A percentile compares a stretch with the other conserved stretches of the same genome.
These are phyloP conservation scores for Solanum ossicruentum DNA, from an alignment of 257 asterid species.

Conservation along the genomic window DNA sequence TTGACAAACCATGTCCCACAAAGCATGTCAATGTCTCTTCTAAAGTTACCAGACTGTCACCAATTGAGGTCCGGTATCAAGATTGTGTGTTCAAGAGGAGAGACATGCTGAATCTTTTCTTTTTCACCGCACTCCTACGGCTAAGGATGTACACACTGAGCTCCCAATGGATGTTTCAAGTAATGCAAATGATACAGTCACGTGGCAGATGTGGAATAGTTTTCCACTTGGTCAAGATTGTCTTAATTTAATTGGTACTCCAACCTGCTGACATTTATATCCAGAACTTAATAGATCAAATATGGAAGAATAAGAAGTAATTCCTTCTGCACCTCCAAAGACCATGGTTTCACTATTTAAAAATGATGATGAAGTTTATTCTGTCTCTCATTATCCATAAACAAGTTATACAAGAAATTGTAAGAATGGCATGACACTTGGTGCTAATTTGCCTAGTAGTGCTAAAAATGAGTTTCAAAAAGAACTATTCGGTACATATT, in stretches of 20 bases:
- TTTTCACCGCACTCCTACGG: conserved; percentile 26
- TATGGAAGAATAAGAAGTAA: conserved; percentile 2
- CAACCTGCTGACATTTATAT: conserved; percentile 52
- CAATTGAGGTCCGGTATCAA: conserved; percentile 73
- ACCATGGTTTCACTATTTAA: conserved; percentile 87
- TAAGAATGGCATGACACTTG: conserved; percentile 41
- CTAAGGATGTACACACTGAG: conserved; percentile 14
- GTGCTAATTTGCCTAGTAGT: conserved; percentile 30
- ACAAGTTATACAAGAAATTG: conserved; percentile 35
- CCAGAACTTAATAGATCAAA: conserved; percentile 41
- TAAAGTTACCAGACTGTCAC: conserved; percentile 56
- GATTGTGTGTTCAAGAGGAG: conserved; percentile 59
- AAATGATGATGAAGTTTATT: conserved; percentile 41
- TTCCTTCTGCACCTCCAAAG: conserved; percentile 51
- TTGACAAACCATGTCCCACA: conserved; percentile 23
- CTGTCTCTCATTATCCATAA: conserved; percentile 37
- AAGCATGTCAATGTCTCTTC: conserved; percentile 24
- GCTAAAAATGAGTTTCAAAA: conserved; percentile 47
- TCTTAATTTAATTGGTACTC: conserved; percentile 50
- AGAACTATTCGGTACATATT: conserved; percentile 27
- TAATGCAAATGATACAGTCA: conserved; percentile 32
- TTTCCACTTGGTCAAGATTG: conserved; percentile 73
- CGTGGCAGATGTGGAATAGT: conserved; percentile 91
- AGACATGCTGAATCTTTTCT: conserved; percentile 26
- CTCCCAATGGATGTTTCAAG: conserved; percentile 15